These are phyloP conservation scores for Carallia brachiata DNA, from an alignment of 345 rosid species.

Conservation along the genomic window DNA sequence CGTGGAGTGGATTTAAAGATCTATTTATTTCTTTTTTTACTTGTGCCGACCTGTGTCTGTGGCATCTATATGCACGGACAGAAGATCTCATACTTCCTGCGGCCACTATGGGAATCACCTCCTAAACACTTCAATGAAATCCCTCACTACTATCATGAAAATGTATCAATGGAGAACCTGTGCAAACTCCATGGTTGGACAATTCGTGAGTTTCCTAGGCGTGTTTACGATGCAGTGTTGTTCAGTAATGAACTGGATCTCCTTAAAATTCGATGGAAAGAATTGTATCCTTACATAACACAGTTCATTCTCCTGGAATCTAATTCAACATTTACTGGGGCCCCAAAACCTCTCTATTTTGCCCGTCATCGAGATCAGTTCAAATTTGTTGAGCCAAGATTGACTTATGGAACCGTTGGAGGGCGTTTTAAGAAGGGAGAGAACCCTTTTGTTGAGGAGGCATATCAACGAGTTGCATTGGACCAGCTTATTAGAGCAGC, in stretches of 20 bases:
- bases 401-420: constrained; percentile 28
- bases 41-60: constrained; percentile 67
- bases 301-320: constrained; percentile 38
- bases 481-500: constrained; percentile 34
- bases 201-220: constrained; percentile 31
- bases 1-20: constrained; percentile 88
- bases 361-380: constrained; percentile 22
- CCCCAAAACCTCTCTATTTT: constrained; percentile 25
- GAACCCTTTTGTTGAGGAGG: constrained; percentile 37
- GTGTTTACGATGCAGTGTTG: constrained; percentile 34
- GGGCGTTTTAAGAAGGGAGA: constrained; percentile 34
- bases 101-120: constrained; percentile 87
- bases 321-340: constrained; percentile 35
- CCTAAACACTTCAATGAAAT: constrained; percentile 74
- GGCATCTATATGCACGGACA: constrained; percentile 68
- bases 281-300: constrained; percentile 30
- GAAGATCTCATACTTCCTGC: constrained; percentile 75
- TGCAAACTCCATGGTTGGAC: constrained; percentile 39
- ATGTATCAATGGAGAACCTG: constrained; percentile 32
- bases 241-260: constrained; percentile 38
- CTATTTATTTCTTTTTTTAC: constrained; percentile 53
- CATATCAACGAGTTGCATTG: constrained; percentile 36
- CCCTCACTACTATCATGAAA: constrained; percentile 42
- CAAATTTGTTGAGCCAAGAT: constrained; percentile 32
- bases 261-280: constrained; percentile 34